phyloP scores from a whole-genome alignment of 2,329 filamentous ascomycete genomes.

The Cladophialophora carrionii region DNA sequence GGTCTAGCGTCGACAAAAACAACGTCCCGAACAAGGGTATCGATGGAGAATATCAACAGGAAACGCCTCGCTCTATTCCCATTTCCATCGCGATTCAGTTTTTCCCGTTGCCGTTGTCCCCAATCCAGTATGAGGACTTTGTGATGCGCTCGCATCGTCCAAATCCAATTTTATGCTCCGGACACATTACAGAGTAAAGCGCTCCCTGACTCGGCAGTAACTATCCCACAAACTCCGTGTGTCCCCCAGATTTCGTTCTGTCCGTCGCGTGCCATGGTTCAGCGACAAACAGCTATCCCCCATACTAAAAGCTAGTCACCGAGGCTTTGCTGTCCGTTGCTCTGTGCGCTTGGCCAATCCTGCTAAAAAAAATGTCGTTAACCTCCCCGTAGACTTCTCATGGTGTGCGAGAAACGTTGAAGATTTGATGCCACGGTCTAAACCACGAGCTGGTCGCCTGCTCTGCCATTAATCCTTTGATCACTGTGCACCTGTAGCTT shows the following conservation, averaged over 20 bases:
- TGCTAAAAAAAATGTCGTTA: background rate
- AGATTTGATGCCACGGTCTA: background rate
- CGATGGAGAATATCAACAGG: slow-evolving; percentile 2
- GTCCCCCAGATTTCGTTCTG: too few species aligned
- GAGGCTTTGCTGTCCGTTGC: background rate
- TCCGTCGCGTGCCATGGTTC: background rate
- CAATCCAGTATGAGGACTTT: background rate
- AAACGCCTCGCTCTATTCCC: slow-evolving; percentile 11
- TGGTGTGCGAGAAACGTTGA: background rate
- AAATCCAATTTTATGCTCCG: background rate
- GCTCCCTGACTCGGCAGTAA: background rate
- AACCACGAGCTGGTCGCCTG: slow-evolving; percentile 12
- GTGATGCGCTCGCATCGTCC: background rate
- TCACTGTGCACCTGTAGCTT: slow-evolving; percentile 22
- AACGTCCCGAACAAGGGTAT: background rate
- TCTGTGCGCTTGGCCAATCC: background rate
- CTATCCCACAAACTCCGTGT: background rate
- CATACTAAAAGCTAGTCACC: background rate
- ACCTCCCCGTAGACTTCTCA: background rate
- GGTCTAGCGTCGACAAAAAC: background rate
- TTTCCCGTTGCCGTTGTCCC: background rate
- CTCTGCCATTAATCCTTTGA: slow-evolving; percentile 2
- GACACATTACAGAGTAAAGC: background rate
- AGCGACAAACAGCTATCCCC: background rate
- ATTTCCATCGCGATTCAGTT: background rate